Evolutionary conservation across 805 yeast genomes (phyloP), one percentile per base, ranked within the genome.

Genomic region (Hanseniaspora singularis): DNA sequence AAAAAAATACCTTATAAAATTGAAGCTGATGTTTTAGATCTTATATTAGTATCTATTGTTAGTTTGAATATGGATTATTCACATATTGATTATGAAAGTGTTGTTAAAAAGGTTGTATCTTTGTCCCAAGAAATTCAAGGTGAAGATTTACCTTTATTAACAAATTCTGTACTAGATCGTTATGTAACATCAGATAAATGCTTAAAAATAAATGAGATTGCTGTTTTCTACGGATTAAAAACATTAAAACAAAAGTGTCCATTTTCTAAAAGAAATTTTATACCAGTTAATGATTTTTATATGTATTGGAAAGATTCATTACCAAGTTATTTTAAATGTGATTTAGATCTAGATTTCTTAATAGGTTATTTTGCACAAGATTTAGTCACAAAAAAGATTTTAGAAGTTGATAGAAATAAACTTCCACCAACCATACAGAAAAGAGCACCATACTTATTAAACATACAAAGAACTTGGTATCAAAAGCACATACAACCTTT

Each of bases 221-320:
- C 79, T 1, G 57, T 56, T 40, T 83, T 86, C 82, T 76, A 74
- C 53, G 94, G 94, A 0, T 56, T 73, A 2, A 65, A 70, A 43
- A 64, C 77, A 0, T 63, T 84, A 19, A 57, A 60, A 20, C 60
- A 61, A 33, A 59, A 62, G 50, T 68, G 68, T 0, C 51, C 64
- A 52, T n/a, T 39, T 14, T 11, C 54, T 3, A 36, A 22, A 43
- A 36, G 40, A 31, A 27, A 51, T 12, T 50, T 60, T 1, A 50
- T 68, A 16, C 50, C 64, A 1, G 43, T 63, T 0, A 73, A 74
- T 33, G 85, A 80, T 50, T 75, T 86, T 55, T 55, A 78, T 50
- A 68, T 81, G 40, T 70, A 72, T 44, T 74, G 88, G 77, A 74
- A 77, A 54, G 66, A 77, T 1, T 64, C 70, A 5, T 67, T 83